Evolutionary conservation across 2,329 filamentous ascomycete species (phyloP), one percentile per base, ranked within the genome.

Genomic region (Periconia sp.): DNA sequence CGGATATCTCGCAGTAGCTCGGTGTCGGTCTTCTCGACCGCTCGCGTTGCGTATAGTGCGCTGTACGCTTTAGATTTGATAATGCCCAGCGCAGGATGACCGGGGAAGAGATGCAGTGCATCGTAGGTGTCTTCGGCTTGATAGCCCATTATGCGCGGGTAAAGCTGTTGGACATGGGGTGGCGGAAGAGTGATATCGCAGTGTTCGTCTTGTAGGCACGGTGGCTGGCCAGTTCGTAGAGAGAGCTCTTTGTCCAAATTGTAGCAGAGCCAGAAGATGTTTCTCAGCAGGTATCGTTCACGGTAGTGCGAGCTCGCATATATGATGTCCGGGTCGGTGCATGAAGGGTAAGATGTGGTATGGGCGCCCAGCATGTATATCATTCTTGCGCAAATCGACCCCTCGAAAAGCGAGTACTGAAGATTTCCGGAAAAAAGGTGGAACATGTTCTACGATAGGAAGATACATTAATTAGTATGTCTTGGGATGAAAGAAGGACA

Each of bases 221-320:
- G 37, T 25, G 37, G 37, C 26, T 40, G 37, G 10, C 37, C 37
- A 3, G 37, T 40, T 10, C 28, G 25, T 13, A 40, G 17, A 16
- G 25, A 26, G n/a, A 40, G 12, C 12, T 40, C 36, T 18, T 40
- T 40, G 26, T 40, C 36, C 18, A 31, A 33, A 19, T 8, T 32
- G 19, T 40, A 22, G 18, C 37, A 40, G 4, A 32, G n/a, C 37
- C 37, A 40, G 13, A 40, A 40, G 10, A 40, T 16, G 17, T 32
- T 32, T 31, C 37, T 21, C 10, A 40, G n/a, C 13, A 32, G 25
- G 21, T 33, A 33, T 13, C 19, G 25, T 22, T 40, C 25, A 24
- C 37, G 37, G 19, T 40, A 31, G 9, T 11, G 13, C 4, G 28
- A 17, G 17, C n/a, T 40, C 11, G 7, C 11, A 11, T 16, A 13